phyloP scores from a whole-genome alignment of 305 asterid genomes.

The Fraxinus greggii region DNA sequence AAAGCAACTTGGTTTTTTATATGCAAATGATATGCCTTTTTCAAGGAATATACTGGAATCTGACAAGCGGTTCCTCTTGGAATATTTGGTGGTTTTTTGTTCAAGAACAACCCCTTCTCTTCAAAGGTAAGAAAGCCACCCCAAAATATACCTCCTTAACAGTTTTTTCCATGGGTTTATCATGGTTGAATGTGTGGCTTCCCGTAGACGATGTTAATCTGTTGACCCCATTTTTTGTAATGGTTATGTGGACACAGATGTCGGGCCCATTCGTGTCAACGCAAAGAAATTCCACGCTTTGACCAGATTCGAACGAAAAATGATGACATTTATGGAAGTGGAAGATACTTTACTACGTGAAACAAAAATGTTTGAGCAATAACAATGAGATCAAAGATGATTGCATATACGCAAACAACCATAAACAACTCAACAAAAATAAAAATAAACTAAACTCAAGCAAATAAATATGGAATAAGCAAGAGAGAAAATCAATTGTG shows the following conservation, averaged over 20 bases:
- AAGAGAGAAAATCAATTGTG: no score
- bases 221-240: not conserved
- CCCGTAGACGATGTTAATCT: not conserved
- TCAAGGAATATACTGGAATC: not conserved
- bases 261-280: not conserved
- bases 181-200: not conserved
- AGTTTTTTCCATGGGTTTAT: not conserved
- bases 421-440: no score
- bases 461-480: no score
- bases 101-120: not conserved
- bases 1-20: not conserved
- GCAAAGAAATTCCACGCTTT: not conserved
- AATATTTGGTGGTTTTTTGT: not conserved
- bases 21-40: not conserved
- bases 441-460: no score
- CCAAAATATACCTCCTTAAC: not conserved
- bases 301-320: not conserved
- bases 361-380: not conserved
- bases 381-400: not conserved
- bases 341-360: not conserved
- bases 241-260: not conserved
- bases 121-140: not conserved
- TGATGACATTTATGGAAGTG: not conserved
- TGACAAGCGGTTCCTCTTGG: not conserved
- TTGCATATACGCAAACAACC: not conserved